Conservation (phyloP, 345 rosid genomes). For the Jatropha curcas region DNA sequence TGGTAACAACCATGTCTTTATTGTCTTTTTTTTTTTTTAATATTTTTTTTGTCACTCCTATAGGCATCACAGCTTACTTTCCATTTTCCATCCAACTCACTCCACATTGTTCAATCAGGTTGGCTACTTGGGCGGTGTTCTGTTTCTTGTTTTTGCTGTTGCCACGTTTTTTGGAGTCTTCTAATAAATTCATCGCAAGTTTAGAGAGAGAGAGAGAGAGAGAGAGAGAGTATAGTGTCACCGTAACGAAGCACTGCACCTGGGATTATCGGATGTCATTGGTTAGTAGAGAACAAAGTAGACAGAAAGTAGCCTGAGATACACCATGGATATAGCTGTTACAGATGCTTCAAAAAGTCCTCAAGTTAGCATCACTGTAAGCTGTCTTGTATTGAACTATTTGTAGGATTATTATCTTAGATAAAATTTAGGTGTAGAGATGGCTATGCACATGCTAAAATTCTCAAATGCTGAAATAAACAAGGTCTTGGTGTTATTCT, state of each 20-base stretch:
- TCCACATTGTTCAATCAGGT: slow-evolving; percentile 58
- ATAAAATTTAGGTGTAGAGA: background rate
- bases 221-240: slow-evolving; percentile 15
- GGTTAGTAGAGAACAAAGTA: slow-evolving; percentile 2
- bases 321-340: background rate
- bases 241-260: background rate
- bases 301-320: background rate
- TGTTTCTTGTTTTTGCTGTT: slow-evolving; percentile 81
- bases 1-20: slow-evolving; percentile 54
- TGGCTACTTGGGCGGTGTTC: slow-evolving; percentile 81
- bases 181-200: slow-evolving; percentile 30
- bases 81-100: slow-evolving; percentile 15
- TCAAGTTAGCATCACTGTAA: background rate
- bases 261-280: background rate
- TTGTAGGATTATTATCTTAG: background rate
- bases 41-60: background rate
- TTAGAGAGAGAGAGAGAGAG: no score
- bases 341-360: background rate
- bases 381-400: background rate
- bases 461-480: background rate
- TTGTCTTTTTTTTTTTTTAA: no score
- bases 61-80: background rate
- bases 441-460: background rate
- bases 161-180: slow-evolving; percentile 91
- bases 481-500: background rate